Conservation (phyloP, 257 asterid genomes). For the Solanum corneliomulleri region DNA sequence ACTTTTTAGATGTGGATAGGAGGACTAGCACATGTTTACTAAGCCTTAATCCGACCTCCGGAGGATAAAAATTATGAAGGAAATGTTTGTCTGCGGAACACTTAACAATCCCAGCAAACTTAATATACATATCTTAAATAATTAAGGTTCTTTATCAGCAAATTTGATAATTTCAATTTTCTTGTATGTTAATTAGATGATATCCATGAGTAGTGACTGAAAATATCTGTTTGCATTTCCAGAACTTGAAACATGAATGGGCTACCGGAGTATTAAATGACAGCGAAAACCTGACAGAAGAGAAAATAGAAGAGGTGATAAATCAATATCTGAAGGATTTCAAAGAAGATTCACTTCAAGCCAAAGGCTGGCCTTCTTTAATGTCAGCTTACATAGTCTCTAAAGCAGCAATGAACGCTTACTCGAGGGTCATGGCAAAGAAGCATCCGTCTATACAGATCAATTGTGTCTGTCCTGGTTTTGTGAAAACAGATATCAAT, state of each 20-base stretch:
- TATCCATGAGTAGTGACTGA: neutral
- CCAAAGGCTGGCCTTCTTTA: constrained; percentile 30
- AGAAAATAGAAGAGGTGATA: constrained; percentile 23
- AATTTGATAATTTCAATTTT: neutral
- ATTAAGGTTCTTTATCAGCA: neutral
- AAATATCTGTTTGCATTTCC: neutral
- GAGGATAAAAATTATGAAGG: rapidly evolving
- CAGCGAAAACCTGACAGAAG: constrained; percentile 24
- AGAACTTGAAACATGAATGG: constrained; percentile 34
- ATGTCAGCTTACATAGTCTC: constrained; percentile 36
- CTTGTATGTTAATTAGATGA: constrained; percentile 2
- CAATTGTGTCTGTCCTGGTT: constrained; percentile 47
- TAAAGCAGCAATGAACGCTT: constrained; percentile 47
- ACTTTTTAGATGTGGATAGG: neutral
- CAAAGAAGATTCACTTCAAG: constrained; percentile 14
- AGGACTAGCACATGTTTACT: neutral
- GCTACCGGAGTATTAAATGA: constrained; percentile 20
- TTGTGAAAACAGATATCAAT: constrained; percentile 29
- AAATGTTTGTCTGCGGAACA: neutral
- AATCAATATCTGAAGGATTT: constrained; percentile 21
- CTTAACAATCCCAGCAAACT: neutral
- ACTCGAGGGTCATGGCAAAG: constrained; percentile 26
- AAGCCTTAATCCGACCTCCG: neutral
- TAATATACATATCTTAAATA: neutral
- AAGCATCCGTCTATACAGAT: constrained; percentile 13